Base-by-base conservation (phyloP, 208 protist species). In the Leishmania tarentolae region DNA sequence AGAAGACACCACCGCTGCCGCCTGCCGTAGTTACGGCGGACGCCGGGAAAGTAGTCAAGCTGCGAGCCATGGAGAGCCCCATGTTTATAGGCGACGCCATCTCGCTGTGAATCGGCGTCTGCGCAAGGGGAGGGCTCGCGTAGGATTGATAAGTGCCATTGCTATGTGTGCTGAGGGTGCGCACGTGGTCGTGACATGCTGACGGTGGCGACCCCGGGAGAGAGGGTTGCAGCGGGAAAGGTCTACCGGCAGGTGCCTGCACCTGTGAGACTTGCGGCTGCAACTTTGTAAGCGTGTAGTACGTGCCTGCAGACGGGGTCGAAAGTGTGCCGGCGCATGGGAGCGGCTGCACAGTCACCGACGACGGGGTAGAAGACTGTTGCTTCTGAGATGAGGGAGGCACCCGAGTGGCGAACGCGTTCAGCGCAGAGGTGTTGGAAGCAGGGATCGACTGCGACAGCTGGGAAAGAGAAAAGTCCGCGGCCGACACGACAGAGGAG, bases 51-150 rank as follows among this genome's bases (percentile, higher is more conserved):
- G 77, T 79, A 15, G 74, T 56, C 24, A 68, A 42, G 75, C 75
- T 83, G 31, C 56, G 80, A 53, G 80, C 53, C 42, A 74, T 56
- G 70, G 75, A 46, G 53, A 80, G 75, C 5, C 68, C 75, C n/a
- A 50, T 42, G 52, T 61, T 76, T 63, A 80, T 68, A 9, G 82
- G 77, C 1, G 77, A 85, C 6, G 76, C 76, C 1, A 40, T 50
- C 44, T 61, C 77, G 76, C 82, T 85, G 50, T 75, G 57, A 76
- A 61, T 85, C 50, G 77, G 82, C 71, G 82, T 77, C 44, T 57
- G 76, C 31, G n/a, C 42, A 35, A 85, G 21, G 13, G 61, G 31
- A 37, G 76, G 63, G 24, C 47, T 75, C 4, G 40, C 40, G 46
- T 78, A 75, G 35, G 68, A 52, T 13, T 44, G 50, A 50, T 57